Conservation (phyloP, 192 early-diverging fungal species). For the Backusella sp. region DNA sequence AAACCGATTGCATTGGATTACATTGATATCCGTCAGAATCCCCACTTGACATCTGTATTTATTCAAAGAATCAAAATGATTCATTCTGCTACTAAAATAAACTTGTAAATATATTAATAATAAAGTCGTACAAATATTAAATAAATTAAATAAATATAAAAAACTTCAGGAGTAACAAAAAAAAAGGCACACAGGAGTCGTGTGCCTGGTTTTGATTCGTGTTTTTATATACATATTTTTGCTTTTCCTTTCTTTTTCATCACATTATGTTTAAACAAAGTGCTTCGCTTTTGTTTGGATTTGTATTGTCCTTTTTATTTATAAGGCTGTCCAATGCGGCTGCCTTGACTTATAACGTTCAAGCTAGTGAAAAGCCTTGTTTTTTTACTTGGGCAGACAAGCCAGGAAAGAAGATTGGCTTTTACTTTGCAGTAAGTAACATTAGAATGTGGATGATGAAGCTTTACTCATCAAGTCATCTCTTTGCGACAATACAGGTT, state of each 20-base stretch:
- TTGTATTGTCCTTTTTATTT: neutral
- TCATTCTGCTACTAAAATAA: slow-evolving; percentile 3
- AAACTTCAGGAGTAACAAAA: neutral
- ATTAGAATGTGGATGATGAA: neutral
- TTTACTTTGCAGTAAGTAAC: slow-evolving; percentile 94
- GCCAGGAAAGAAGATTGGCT: slow-evolving; percentile 88
- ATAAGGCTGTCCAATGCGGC: slow-evolving; percentile 29
- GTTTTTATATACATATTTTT: neutral
- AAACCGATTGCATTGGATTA: slow-evolving; percentile 3
- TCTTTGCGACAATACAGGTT: slow-evolving; percentile 52
- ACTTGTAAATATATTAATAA: neutral
- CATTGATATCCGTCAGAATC: neutral
- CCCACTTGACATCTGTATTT: slow-evolving; percentile 3
- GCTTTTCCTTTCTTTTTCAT: neutral
- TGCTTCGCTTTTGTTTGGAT: neutral
- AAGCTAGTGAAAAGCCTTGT: slow-evolving; percentile 86
- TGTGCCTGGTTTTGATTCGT: neutral
- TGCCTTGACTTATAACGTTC: slow-evolving; percentile 82
- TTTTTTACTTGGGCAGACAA: slow-evolving; percentile 81
- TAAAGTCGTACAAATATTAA: slow-evolving; percentile 3
- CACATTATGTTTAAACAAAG: neutral
- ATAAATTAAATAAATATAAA: neutral
- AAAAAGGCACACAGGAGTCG: neutral
- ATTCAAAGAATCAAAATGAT: slow-evolving; percentile 6
- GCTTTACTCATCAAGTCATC: neutral